Base-by-base conservation (phyloP, 345 rosid genomes). In the Brassica napus region DNA sequence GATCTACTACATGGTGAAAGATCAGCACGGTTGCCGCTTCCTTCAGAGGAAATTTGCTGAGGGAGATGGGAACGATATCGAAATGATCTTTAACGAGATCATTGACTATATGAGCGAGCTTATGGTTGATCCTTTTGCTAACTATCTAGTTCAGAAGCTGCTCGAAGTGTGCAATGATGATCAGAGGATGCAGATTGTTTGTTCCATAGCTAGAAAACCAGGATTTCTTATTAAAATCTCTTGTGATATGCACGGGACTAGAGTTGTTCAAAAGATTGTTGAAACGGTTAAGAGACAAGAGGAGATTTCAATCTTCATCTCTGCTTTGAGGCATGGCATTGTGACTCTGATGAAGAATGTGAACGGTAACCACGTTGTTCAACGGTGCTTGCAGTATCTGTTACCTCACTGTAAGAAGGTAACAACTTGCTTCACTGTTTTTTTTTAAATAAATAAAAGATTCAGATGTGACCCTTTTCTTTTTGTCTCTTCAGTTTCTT, bases 241-340 rank as follows among this genome's bases (percentile, higher is more conserved):
- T 54, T 92, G 95, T 81, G 92, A 92, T 79, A 86, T 87, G 90
- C 95, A 90, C 18, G 97, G 95, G 84, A 91, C 98, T 65, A 89
- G 94, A 59, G 96, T 91, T 39, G 88, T 93, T 79, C 97, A 93
- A 78, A 93, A 91, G 84, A 87, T 91, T 30, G 84, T 93, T 16
- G 92, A 93, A 83, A 88, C 86, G n/a, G 85, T 87, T 12, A 86
- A 75, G 75, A 70, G 79, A 60, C 85, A 86, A 10, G 91, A 91
- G 83, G 93, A 91, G 81, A 75, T 84, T 31, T 79, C 88, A 69
- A 68, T 84, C 18, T 84, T 91, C 71, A 84, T 88, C 39, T 86
- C 88, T 71, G 84, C 94, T 26, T 82, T 91, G 82, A 88, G 86
- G 85, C 86, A 88, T 60, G 86, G 89, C 59, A 85, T 88, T 65